Evolutionary conservation across 805 yeast genomes (phyloP).

Genomic region (Starmerella vitae): DNA sequence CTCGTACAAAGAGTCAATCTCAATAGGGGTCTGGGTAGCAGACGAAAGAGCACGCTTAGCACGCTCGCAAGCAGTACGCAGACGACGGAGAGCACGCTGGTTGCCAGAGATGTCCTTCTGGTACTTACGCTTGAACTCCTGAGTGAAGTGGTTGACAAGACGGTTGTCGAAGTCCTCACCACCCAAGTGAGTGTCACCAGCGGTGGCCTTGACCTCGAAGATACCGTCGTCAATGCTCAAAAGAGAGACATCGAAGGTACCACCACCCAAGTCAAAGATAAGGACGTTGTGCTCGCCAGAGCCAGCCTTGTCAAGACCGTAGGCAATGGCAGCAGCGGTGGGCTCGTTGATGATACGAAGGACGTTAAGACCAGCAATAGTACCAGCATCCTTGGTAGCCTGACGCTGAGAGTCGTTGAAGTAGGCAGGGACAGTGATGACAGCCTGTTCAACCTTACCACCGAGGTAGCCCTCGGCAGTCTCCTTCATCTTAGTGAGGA

Average conservation of each 20-base stretch:
- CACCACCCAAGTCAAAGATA: constrained; percentile 96
- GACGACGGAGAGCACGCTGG: constrained; percentile 97
- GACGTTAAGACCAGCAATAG: constrained; percentile 89
- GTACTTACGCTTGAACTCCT: constrained; percentile 95
- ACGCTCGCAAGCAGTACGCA: constrained; percentile 98
- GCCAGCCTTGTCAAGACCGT: constrained; percentile 63
- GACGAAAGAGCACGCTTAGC: constrained; percentile 98
- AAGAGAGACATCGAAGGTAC: constrained; percentile 94
- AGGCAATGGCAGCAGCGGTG: constrained; percentile 97
- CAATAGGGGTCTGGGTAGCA: constrained; percentile 87
- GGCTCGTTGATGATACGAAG: constrained; percentile 94
- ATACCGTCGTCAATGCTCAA: constrained; percentile 91
- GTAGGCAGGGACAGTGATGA: constrained; percentile 92
- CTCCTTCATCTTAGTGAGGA: constrained; percentile 82
- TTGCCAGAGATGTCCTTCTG: constrained; percentile 84
- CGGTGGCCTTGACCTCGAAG: constrained; percentile 92
- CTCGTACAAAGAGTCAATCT: constrained; percentile 87
- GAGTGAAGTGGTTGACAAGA: constrained; percentile 82
- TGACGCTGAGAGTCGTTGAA: constrained; percentile 97
- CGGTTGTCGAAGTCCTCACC: constrained; percentile 98
- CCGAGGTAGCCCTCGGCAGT: constrained; percentile 88
- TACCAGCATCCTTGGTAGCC: constrained; percentile 96
- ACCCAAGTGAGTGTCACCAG: constrained; percentile 86
- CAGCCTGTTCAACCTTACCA: constrained; percentile 73
- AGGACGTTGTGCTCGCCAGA: constrained; percentile 76